Percentiles rank a stretch among this genome's conserved stretches.
These are phyloP conservation scores for Microdochium trichocladiopsis DNA, from an alignment of 2,329 filamentous ascomycete species.

Conservation along the genomic window DNA sequence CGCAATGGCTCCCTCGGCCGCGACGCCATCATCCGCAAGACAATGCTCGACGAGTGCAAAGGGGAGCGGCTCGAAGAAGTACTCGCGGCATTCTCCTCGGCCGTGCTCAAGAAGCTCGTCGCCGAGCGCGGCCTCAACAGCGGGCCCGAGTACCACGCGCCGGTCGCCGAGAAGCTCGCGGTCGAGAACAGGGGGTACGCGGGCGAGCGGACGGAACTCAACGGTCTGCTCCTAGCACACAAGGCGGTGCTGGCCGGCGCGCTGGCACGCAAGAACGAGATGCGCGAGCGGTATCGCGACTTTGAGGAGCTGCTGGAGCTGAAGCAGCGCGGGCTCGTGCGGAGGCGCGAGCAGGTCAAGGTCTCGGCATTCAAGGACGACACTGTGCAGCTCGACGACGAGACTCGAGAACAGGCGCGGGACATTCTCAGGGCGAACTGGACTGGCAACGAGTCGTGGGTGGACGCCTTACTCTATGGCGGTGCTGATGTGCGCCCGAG, in stretches of 20 bases:
- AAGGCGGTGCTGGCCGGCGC: conserved; percentile 55
- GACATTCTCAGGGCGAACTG: conserved; percentile 64
- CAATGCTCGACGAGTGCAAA: conserved; percentile 94
- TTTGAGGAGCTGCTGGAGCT: conserved; percentile 58
- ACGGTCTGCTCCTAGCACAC: conserved; percentile 67
- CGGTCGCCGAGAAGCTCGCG: conserved; percentile 47
- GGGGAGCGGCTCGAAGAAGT: conserved; percentile 87
- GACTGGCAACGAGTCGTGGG: conserved; percentile 70
- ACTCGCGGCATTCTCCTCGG: conserved; percentile 74
- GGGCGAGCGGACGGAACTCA: conserved; percentile 46
- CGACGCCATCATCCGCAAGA: conserved; percentile 78
- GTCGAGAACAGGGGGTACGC: conserved; percentile 52
- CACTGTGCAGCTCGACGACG: conserved; percentile 28
- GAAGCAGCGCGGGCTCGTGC: conserved; percentile 53
- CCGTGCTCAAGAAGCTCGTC: conserved; percentile 67
- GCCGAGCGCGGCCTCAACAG: conserved; percentile 30
- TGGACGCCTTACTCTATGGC: conserved; percentile 63
- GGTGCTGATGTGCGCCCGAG: conserved; percentile 51
- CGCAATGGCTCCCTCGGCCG: conserved; percentile 77
- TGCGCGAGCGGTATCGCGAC: conserved; percentile 50
- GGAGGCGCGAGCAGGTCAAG: conserved; percentile 41
- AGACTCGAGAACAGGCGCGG: conserved; percentile 43
- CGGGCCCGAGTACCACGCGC: conserved; percentile 28
- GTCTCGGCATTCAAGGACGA: conserved; percentile 13
- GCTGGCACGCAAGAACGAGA: conserved; percentile 52